phyloP scores from a whole-genome alignment of 2,329 filamentous ascomycete genomes.

The Colletotrichum lentis region DNA sequence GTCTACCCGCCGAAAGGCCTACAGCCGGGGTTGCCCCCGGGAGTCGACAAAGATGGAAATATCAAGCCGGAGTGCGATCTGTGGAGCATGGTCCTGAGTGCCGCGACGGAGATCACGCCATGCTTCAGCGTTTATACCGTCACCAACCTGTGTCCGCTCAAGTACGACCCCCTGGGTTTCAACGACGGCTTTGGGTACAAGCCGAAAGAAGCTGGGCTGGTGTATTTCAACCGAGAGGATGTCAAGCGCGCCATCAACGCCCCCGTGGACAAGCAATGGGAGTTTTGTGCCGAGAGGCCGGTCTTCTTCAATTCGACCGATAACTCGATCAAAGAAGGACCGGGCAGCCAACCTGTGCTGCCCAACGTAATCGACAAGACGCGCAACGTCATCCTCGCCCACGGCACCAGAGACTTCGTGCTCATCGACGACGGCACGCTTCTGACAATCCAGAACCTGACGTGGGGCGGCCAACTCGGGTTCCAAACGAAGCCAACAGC shows the following conservation, averaged over 20 bases:
- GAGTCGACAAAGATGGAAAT: conserved; percentile 49
- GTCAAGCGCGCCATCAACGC: conserved; percentile 76
- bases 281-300: conserved; percentile 54
- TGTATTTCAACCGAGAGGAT: conserved; percentile 77
- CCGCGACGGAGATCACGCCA: conserved; percentile 69
- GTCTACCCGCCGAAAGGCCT: conserved; percentile 72
- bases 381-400: conserved; percentile 76
- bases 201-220: conserved; percentile 63
- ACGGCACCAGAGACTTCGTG: conserved; percentile 75
- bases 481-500: conserved; percentile 69
- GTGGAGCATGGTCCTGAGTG: conserved; percentile 60
- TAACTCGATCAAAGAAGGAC: conserved; percentile 52
- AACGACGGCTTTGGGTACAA: conserved; percentile 71
- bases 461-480: conserved; percentile 75
- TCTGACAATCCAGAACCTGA: conserved; percentile 81
- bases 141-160: conserved; percentile 73
- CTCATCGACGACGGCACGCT: conserved; percentile 75
- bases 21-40: conserved; percentile 61
- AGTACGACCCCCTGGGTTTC: conserved; percentile 75
- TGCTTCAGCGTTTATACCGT: conserved; percentile 84
- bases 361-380: conserved; percentile 77
- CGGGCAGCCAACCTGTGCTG: conserved; percentile 65
- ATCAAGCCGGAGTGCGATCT: conserved; percentile 63
- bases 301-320: conserved; percentile 57
- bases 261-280: conserved; percentile 50